A percentile compares a stretch with the other conserved stretches of the same genome.
phyloP scores from a whole-genome alignment of 306 rosid genomes.

The Dryas alaskensis region DNA sequence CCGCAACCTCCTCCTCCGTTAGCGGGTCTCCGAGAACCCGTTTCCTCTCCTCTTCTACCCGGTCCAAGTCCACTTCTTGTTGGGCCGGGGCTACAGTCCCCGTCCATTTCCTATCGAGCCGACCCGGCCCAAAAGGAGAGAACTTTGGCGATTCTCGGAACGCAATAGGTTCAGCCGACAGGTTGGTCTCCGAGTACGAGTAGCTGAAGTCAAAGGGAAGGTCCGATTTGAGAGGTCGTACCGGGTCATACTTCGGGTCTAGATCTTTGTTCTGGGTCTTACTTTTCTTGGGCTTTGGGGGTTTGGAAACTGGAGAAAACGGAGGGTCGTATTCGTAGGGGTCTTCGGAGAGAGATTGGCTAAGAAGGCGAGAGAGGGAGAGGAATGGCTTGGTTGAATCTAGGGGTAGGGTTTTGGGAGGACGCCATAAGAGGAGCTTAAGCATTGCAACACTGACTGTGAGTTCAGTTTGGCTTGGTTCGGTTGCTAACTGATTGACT shows the following conservation, averaged over 20 bases:
- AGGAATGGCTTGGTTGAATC: not conserved
- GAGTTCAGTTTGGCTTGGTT: not conserved
- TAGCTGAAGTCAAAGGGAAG: constrained; percentile 80
- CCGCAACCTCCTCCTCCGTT: constrained; percentile 59
- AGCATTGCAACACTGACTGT: constrained; percentile 17
- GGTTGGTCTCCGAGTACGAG: constrained; percentile 69
- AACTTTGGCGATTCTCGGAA: constrained; percentile 89
- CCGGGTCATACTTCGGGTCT: constrained; percentile 19
- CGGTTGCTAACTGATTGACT: not conserved
- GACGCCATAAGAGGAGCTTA: constrained; percentile 28
- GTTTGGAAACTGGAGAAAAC: constrained; percentile 47
- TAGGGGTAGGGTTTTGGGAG: constrained; percentile 12
- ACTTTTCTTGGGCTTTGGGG: constrained; percentile 30
- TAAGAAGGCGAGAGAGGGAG: constrained; percentile 23
- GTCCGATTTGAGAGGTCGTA: constrained; percentile 48
- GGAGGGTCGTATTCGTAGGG: constrained; percentile 62
- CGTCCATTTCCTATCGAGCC: constrained; percentile 75
- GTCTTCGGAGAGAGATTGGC: constrained; percentile 23
- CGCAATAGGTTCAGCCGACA: constrained; percentile 52
- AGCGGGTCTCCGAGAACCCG: constrained; percentile 75
- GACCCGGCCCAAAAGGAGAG: constrained; percentile 86
- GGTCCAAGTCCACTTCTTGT: constrained; percentile 32
- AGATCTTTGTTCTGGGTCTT: constrained; percentile 17
- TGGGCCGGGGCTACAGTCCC: constrained; percentile 61
- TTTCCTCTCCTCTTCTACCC: constrained; percentile 43